Conservation (phyloP, 169 alveolate genomes). For the Cardiosporidium cionae region DNA sequence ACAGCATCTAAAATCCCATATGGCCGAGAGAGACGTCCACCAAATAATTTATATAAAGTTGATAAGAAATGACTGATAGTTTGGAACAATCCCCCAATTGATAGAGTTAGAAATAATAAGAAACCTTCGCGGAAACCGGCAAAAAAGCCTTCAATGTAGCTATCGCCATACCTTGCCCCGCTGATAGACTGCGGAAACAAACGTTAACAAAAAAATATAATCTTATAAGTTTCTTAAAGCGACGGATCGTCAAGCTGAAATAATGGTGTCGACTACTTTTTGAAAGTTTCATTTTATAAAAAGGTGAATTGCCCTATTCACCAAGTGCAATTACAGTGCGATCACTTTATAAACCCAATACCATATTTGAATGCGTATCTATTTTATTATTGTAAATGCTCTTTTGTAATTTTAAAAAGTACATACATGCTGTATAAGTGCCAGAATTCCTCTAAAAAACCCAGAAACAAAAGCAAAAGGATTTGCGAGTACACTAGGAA, state of each 20-base stretch:
- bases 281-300: too few relatives aligned
- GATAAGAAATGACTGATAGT: slow-evolving; percentile 68
- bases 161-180: slow-evolving; percentile 51
- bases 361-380: too few relatives aligned
- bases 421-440: slow-evolving; percentile 40
- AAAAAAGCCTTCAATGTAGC: slow-evolving; percentile 67
- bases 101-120: slow-evolving; percentile 59
- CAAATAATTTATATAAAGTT: slow-evolving; percentile 70
- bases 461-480: slow-evolving; percentile 73
- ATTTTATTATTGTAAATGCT: too few relatives aligned
- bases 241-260: too few relatives aligned
- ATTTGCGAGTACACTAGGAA: slow-evolving; percentile 80
- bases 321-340: too few relatives aligned
- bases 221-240: too few relatives aligned
- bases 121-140: slow-evolving; percentile 75
- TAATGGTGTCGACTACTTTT: too few relatives aligned
- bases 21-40: slow-evolving; percentile 79
- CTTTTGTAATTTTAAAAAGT: too few relatives aligned
- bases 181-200: slow-evolving; percentile 53
- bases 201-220: too few relatives aligned
- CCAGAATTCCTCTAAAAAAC: slow-evolving; percentile 57
- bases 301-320: too few relatives aligned
- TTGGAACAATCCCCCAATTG: slow-evolving; percentile 79
- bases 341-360: too few relatives aligned
- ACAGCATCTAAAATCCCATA: slow-evolving; percentile 75